A percentile compares a stretch with the other conserved stretches of the same genome.
Conservation (phyloP, 768 basidiomycete species). For the Podaxis pistillaris region DNA sequence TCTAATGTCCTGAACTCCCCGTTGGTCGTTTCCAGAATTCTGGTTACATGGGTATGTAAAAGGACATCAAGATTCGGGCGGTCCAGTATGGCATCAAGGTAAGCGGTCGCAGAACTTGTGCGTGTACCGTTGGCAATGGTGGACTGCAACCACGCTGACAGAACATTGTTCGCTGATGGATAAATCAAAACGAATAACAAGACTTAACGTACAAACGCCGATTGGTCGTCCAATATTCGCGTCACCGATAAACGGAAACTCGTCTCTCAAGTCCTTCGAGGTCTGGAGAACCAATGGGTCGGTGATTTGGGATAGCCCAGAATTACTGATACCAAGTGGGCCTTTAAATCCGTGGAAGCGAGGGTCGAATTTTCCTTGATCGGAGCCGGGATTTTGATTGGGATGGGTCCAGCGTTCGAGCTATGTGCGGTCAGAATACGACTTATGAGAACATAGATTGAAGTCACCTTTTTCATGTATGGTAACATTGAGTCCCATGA, state of each 20-base stretch:
- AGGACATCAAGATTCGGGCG: constrained; percentile 11
- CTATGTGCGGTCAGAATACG: not conserved
- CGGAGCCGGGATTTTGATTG: not conserved
- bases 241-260: constrained; percentile 15
- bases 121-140: constrained; percentile 12
- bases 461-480: constrained; percentile 20
- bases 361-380: constrained; percentile 15
- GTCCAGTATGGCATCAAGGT: constrained; percentile 5
- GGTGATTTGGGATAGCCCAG: not conserved
- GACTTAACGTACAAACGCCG: constrained; percentile 12
- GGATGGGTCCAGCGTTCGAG: constrained; percentile 1
- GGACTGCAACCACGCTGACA: constrained; percentile 8
- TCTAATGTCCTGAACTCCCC: constrained; percentile 3
- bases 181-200: not conserved
- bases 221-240: constrained; percentile 16
- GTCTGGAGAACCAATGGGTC: constrained; percentile 1
- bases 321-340: constrained; percentile 1
- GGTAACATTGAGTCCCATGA: constrained; percentile 23
- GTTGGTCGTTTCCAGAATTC: not conserved
- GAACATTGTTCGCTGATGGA: not conserved
- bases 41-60: not conserved
- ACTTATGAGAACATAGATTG: too few species aligned
- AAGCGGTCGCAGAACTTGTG: constrained; percentile 10
- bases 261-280: constrained; percentile 8
- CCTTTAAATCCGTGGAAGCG: constrained; percentile 14